These are phyloP conservation scores for Colletotrichum sp. DNA, from an alignment of 2,329 filamentous ascomycete genomes.

Conservation along the genomic window DNA sequence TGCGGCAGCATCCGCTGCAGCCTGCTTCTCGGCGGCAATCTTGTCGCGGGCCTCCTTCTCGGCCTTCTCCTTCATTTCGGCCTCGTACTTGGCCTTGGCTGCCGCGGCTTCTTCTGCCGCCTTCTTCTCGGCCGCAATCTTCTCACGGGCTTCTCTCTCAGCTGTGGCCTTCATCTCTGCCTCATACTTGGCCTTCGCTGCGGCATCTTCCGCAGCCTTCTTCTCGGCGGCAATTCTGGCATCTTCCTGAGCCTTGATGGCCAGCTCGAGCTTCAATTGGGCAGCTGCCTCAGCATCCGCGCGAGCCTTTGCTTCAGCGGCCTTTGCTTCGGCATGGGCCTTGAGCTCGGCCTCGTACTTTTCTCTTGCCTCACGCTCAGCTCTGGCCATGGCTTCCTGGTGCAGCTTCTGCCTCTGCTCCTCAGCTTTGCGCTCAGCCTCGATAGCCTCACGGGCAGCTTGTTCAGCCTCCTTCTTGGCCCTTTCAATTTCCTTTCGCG, in stretches of 20 bases:
- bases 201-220: conserved; percentile 29
- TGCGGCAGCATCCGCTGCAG: conserved; percentile 26
- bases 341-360: conserved; percentile 46
- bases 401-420: conserved; percentile 47
- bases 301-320: conserved; percentile 39
- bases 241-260: conserved; percentile 41
- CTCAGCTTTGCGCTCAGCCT: conserved; percentile 47
- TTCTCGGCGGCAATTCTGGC: conserved; percentile 45
- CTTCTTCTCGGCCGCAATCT: conserved; percentile 37
- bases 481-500: conserved; percentile 51
- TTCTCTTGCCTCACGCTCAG: conserved; percentile 35
- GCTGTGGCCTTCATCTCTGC: conserved; percentile 40
- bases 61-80: conserved; percentile 38
- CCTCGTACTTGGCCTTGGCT: conserved; percentile 27
- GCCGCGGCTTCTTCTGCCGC: conserved; percentile 23
- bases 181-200: conserved; percentile 36
- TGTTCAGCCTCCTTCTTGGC: conserved; percentile 51
- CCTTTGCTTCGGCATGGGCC: conserved; percentile 47
- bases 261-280: conserved; percentile 32
- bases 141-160: conserved; percentile 30
- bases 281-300: conserved; percentile 47
- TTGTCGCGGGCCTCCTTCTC: conserved; percentile 28
- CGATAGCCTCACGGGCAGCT: conserved; percentile 48
- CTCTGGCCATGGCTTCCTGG: conserved; percentile 36
- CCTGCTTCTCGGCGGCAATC: conserved; percentile 36